phyloP scores from a whole-genome alignment of 176 grass and related monocot genomes.

The Triticum monococcum region DNA sequence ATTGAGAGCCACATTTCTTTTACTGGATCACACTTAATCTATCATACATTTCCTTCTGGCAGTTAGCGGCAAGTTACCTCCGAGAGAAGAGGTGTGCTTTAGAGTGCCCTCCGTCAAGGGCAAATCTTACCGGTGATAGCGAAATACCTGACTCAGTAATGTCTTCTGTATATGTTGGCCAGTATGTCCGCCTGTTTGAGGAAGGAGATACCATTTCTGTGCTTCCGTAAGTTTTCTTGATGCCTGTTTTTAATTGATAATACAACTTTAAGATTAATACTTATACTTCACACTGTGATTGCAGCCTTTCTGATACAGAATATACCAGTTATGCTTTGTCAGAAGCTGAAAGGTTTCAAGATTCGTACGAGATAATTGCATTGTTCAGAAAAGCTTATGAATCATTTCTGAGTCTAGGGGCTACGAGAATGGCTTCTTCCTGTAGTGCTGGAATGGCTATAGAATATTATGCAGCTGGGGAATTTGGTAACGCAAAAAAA shows the following conservation, averaged over 20 bases:
- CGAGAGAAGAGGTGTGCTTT: conserved; percentile 89
- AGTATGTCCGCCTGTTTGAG: conserved; percentile 90
- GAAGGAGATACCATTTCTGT: conserved; percentile 80
- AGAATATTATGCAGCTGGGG: conserved; percentile 75
- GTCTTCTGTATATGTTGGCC: conserved; percentile 81
- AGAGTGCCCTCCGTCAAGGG: conserved; percentile 47
- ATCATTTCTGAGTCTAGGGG: conserved; percentile 73
- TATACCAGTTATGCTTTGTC: conserved; percentile 79
- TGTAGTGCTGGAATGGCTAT: conserved; percentile 86
- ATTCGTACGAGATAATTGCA: conserved; percentile 96
- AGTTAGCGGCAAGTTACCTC: conserved; percentile 94
- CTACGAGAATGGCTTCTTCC: conserved; percentile 65
- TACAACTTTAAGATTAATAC: conserved; percentile 33
- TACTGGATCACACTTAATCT: conserved; percentile 41
- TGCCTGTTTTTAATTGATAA: conserved; percentile 5
- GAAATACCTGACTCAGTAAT: conserved; percentile 83
- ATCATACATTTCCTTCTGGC: conserved; percentile 38
- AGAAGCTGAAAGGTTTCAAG: conserved; percentile 96
- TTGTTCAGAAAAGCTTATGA: conserved; percentile 97
- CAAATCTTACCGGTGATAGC: conserved; percentile 50
- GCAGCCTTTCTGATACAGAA: conserved; percentile 95
- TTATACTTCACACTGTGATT: conserved; percentile 46
- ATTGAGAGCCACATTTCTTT: conserved; percentile 14
- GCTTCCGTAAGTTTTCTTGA: conserved; percentile 68
- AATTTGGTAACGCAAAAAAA: conserved; percentile 75